phyloP scores from a whole-genome alignment of 345 rosid genomes.

The Arabidopsis arenosa region DNA sequence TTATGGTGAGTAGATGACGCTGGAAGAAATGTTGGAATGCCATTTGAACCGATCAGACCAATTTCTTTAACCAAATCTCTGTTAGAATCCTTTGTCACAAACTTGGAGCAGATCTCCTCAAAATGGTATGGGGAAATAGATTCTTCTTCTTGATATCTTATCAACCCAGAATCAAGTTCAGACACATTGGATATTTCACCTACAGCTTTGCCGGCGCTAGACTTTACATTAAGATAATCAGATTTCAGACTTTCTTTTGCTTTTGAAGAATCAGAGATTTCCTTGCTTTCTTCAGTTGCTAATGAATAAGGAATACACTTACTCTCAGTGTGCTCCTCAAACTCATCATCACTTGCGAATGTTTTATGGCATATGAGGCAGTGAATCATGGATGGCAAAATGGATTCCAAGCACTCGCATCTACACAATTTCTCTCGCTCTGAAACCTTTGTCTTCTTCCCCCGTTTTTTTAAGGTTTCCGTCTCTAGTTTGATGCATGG shows the following conservation, averaged over 20 bases:
- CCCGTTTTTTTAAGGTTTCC: conserved; percentile 53
- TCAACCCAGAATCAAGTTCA: conserved; percentile 60
- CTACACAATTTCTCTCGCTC: conserved; percentile 64
- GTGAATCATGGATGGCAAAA: conserved; percentile 79
- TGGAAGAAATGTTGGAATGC: conserved; percentile 69
- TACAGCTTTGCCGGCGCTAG: conserved; percentile 40
- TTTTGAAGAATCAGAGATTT: conserved; percentile 49
- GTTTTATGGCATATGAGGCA: conserved; percentile 86
- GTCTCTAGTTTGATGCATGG: conserved; percentile 53
- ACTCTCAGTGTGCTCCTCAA: conserved; percentile 66
- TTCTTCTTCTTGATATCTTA: conserved; percentile 62
- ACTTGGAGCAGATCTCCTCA: conserved; percentile 73
- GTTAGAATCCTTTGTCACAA: conserved; percentile 79
- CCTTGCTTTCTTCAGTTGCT: conserved; percentile 54
- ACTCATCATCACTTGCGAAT: conserved; percentile 55
- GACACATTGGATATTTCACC: conserved; percentile 50
- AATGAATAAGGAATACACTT: conserved; percentile 57
- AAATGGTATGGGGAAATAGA: conserved; percentile 65
- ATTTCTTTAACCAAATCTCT: conserved; percentile 81
- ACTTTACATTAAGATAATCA: conserved; percentile 42
- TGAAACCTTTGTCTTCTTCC: conserved; percentile 56
- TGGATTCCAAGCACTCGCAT: conserved; percentile 86
- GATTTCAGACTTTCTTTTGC: conserved; percentile 53
- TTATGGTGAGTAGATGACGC: conserved; percentile 54
- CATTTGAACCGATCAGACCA: conserved; percentile 84